These are phyloP conservation scores for Pseudomonodictys pantanalensis DNA, from an alignment of 495 filamentous ascomycete species.

Conservation along the genomic window DNA sequence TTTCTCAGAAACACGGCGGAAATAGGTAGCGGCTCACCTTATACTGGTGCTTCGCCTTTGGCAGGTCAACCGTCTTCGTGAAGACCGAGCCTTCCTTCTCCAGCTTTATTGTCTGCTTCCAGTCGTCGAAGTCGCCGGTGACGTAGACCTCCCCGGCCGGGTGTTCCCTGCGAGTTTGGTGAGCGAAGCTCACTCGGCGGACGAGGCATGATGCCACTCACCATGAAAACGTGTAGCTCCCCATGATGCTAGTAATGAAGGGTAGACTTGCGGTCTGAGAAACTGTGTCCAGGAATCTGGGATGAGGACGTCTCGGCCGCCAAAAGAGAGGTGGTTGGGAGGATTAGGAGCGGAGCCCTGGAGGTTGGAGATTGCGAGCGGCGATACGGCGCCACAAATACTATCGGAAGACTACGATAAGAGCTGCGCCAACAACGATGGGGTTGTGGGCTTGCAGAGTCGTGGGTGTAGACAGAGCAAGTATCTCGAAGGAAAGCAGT, in stretches of 20 bases:
- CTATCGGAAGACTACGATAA: no score
- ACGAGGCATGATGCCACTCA: conserved; percentile 18
- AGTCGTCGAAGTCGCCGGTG: conserved; percentile 93
- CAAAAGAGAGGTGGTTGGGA: not conserved
- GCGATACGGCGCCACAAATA: not conserved
- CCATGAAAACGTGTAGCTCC: conserved; percentile 40
- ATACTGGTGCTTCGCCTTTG: conserved; percentile 61
- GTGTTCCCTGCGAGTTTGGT: conserved; percentile 54
- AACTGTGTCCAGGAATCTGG: not conserved
- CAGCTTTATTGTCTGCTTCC: conserved; percentile 78
- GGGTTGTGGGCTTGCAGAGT: no score
- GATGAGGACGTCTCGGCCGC: not conserved
- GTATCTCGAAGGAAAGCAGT: no score
- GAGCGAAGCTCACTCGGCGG: conserved; percentile 1
- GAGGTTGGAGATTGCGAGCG: conserved; percentile 8
- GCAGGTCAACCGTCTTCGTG: conserved; percentile 72
- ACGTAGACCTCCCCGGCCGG: conserved; percentile 83
- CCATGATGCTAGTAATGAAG: conserved; percentile 24
- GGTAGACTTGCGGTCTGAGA: not conserved
- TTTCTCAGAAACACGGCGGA: no score
- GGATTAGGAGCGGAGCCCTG: conserved; percentile 1
- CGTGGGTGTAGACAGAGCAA: no score
- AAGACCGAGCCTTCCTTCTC: conserved; percentile 65
- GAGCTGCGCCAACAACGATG: no score
- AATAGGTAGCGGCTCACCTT: conserved; percentile 39